Evolutionary conservation across 228 moss, liverwort and hornwort genomes (phyloP), one percentile per base, ranked within the genome.

Genomic region (Sphagnum magellanicum): DNA sequence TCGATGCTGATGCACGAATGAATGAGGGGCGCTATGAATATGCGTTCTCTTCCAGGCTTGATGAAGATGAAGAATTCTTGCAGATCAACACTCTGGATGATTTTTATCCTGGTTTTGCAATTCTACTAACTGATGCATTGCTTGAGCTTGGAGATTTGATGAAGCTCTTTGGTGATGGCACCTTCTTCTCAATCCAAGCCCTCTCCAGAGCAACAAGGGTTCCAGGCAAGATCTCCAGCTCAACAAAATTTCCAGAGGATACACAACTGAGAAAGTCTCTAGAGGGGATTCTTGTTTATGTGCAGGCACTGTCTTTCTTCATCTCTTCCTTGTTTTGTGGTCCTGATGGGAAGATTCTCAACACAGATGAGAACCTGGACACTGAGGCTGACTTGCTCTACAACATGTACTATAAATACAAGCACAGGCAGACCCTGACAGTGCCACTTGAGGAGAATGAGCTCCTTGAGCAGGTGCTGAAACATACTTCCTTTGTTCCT

Each of bases 361-460:
- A 87, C 1, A 62, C 50, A 5, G 72, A 87, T 10, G 70, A 83
- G 61, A 76, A 74, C 61, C 71, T 83, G 48, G 32, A 67, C 48
- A 68, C 32, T 50, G 87, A 87, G 70, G 80, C 83, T 6, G 78
- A 83, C 17, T 76, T 87, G 50, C 67, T 87, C 9, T 83, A 83
- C 14, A 83, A 83, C 55, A 87, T 87, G 87, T 87, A 83, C 66
- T 83, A 78, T 66, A 80, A 83, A 72, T 80, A 80, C 49, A 87
- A 87, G 76, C 78, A 83, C 61, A 80, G 78, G 77, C 74, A 83
- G 76, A 83, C 83, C 6, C 62, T 81, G 16, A 78, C 76, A 15
- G 69, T 70, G 52, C 83, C 83, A 58, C 68, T 79, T 67, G 74
- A 87, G 16, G 81, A 81, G 73, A 65, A 64, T 48, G 78, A 81